A percentile compares a stretch with the other conserved stretches of the same genome.
Evolutionary conservation across 768 basidiomycete species (phyloP).

Genomic region (Gloeophyllum trabeum): DNA sequence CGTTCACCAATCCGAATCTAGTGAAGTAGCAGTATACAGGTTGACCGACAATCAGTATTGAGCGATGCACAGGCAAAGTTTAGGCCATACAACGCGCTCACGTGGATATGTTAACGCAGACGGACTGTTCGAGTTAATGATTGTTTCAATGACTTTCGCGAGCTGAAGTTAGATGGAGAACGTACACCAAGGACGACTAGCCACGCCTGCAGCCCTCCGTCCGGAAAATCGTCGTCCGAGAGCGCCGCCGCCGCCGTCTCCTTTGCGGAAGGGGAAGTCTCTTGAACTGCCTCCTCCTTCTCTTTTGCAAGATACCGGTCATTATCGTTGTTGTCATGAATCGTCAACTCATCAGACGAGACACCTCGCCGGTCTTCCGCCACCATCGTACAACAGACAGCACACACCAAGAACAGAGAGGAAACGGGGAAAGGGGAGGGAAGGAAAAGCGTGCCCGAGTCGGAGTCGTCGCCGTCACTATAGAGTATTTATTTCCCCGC

Average conservation of each 20-base stretch:
- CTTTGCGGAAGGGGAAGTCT: no score
- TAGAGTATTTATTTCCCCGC: no score
- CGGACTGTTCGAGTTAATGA: constrained; percentile 6
- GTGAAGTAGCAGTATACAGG: background rate
- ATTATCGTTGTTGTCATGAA: background rate
- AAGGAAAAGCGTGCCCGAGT: no score
- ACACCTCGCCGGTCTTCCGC: no score
- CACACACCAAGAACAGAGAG: no score
- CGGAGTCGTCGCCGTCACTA: no score
- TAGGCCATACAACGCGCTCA: constrained; percentile 13
- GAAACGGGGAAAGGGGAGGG: no score
- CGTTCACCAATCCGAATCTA: constrained; percentile 61
- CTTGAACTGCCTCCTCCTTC: background rate
- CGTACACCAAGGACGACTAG: constrained; percentile 27
- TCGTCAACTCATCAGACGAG: background rate
- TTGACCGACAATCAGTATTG: constrained; percentile 1
- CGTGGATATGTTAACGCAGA: constrained; percentile 32
- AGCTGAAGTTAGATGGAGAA: no score
- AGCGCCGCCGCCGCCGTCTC: background rate
- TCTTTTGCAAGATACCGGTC: background rate
- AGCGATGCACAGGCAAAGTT: background rate
- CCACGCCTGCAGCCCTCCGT: constrained; percentile 35
- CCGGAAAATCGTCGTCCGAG: constrained; percentile 19
- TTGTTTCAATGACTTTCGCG: background rate
- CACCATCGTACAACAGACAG: no score